Evolutionary conservation across 257 asterid species (phyloP), one percentile per base, ranked within the genome.

Genomic region (Anisodus tanguticus): DNA sequence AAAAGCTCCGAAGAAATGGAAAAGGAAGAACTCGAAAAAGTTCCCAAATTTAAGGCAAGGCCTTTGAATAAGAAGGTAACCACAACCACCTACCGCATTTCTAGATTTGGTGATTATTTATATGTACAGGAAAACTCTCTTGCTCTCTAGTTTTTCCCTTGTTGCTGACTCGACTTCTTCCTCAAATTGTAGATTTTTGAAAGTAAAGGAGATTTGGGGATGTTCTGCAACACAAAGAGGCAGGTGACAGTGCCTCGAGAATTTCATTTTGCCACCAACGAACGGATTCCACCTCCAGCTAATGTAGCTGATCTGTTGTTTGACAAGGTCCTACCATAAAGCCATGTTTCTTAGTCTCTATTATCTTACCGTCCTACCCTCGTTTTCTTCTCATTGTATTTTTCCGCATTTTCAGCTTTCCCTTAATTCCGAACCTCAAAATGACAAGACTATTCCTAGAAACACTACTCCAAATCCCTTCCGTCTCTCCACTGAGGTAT

Each of bases 401-500:
- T 19, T 81, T 76, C 57, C 76, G 31, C 9, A 41, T 83, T 59
- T 85, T 84, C 91, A 96, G 98, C 95, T 97, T 51, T 95, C 98
- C 9, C 85, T 97, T 85, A 69, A 76, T 82, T 94, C 99, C 55
- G 98, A 94, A 88, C 72, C 91, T 78, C 93, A 88, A 53, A 90
- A 88, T 11, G 93, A 90, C 87, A 95, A 92, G 87, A 92, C 88
- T 81, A 87, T 90, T 86, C 93, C 91, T 0, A 92, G 92, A 87
- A 90, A 86, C 82, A 97, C 98, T 7, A 83, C 86, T 13, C 93
- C 95, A 45, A 89, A 93, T 67, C 98, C 99, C 31, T 97, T 97
- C 91, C 95, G 91, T 88, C 98, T 97, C 86, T 91, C 90, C 77
- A 97, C 98, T 13, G 98, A 97, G 91, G 98, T 95, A 92, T 57